Conservation (phyloP, 2,329 filamentous ascomycete species). For the Leptographium galeiforme region DNA sequence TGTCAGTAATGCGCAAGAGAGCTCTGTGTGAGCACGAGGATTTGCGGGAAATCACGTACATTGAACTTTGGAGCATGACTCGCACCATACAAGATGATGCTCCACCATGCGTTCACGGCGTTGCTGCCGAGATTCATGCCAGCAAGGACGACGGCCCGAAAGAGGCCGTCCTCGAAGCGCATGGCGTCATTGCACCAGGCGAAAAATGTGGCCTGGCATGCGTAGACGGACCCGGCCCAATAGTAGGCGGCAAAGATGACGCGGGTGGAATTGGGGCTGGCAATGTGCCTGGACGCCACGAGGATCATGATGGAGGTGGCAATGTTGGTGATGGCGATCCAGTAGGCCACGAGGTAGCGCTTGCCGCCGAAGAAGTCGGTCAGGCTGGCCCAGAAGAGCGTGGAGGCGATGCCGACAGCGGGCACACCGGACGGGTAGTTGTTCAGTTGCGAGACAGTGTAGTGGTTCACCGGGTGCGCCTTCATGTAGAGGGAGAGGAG, state of each 20-base stretch:
- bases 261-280: conserved; percentile 27
- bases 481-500: conserved; percentile 39
- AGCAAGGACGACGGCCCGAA: conserved; percentile 53
- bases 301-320: conserved; percentile 50
- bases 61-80: conserved; percentile 52
- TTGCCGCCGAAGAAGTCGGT: conserved; percentile 52
- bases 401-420: conserved; percentile 43
- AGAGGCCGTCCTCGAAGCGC: conserved; percentile 47
- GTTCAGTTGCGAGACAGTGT: conserved; percentile 36
- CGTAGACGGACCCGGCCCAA: conserved; percentile 56
- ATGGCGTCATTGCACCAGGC: conserved; percentile 64
- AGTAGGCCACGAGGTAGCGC: conserved; percentile 53
- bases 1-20: conserved; percentile 4
- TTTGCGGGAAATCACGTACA: conserved; percentile 25
- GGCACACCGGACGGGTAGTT: conserved; percentile 44
- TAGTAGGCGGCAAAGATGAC: conserved; percentile 55
- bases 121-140: conserved; percentile 60
- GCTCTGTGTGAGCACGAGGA: too few species aligned
- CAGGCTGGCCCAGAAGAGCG: conserved; percentile 55
- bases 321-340: conserved; percentile 51
- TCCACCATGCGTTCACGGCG: conserved; percentile 62
- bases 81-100: conserved; percentile 56
- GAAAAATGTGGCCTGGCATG: conserved; percentile 62
- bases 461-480: conserved; percentile 27
- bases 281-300: not conserved